Conservation (phyloP, 2,329 filamentous ascomycete genomes). For the Dactylonectria macrodidyma region DNA sequence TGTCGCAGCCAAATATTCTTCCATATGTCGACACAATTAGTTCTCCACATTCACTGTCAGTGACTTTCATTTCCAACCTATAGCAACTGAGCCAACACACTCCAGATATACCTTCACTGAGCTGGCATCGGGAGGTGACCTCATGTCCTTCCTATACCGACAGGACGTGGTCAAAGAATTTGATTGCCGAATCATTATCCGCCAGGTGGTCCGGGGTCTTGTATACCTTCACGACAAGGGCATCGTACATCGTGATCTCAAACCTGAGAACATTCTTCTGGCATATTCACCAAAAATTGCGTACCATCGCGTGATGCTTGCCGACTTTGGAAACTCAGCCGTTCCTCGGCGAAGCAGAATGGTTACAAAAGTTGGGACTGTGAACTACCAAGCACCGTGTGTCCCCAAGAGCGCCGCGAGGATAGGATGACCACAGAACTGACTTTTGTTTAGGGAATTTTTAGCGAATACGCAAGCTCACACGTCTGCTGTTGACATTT, state of each 20-base stretch:
- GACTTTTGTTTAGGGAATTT: constrained; percentile 57
- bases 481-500: constrained; percentile 64
- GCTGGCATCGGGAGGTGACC: constrained; percentile 68
- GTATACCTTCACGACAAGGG: constrained; percentile 64
- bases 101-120: constrained; percentile 70
- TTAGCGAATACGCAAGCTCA: constrained; percentile 34
- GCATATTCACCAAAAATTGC: constrained; percentile 60
- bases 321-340: constrained; percentile 67
- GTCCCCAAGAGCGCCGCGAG: constrained; percentile 37
- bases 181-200: constrained; percentile 61
- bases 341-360: constrained; percentile 59
- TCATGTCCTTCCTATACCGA: constrained; percentile 64
- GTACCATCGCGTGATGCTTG: constrained; percentile 63
- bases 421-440: not conserved
- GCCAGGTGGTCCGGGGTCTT: constrained; percentile 63
- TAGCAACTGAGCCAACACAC: not conserved
- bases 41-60: constrained; percentile 64
- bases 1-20: constrained; percentile 67
- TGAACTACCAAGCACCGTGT: constrained; percentile 66
- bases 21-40: constrained; percentile 66
- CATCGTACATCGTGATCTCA: constrained; percentile 68
- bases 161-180: constrained; percentile 56
- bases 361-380: constrained; percentile 62
- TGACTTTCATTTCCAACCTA: not conserved
- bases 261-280: constrained; percentile 68